Evolutionary conservation across 2,329 filamentous ascomycete species (phyloP), one percentile per base, ranked within the genome.

Genomic region (Harringtonia lauricola): DNA sequence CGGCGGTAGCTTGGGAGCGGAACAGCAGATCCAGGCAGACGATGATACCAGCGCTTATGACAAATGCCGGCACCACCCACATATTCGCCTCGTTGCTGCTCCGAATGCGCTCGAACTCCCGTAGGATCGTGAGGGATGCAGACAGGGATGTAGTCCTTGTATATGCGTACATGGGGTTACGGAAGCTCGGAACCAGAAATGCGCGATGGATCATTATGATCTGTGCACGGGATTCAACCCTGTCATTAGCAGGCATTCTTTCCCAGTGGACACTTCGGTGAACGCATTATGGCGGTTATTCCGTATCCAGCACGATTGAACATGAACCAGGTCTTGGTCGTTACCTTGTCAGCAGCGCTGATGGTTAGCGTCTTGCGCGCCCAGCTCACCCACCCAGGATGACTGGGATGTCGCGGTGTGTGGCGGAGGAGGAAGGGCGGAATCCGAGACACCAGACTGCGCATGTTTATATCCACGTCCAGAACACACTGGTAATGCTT

Each of bases 151-250:
- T 39, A 22, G 22, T 17, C n/a, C 36, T 19, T 13, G 36, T 39
- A 17, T 28, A 39, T 4, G 22, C 36, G 36, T 39, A 39, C 22
- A 28, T 15, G 22, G 22, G 36, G 19, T 19, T 26, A 10, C 24
- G 36, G 26, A 39, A 39, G 26, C 22, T 28, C 15, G 8, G 36
- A 15, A 39, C 24, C 19, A 39, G 36, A 18, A 39, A 39, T 2
- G 36, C 22, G 8, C 36, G 36, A 15, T 39, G 36, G 22, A 39
- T 39, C 36, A 39, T 39, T 15, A 30, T 39, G n/a, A 39, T 39
- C 24, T 39, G 12, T 19, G 2, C 10, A 10, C 7, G 24, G 24
- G 7, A 6, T 7, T 26, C 24, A 26, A 6, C 24, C 24, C 24
- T 26, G 24, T 10, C 24, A 10, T 26, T 34, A 34, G 17, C 31